Evolutionary conservation across 2,329 filamentous ascomycete genomes (phyloP), one percentile per base, ranked within the genome.

Genomic region (Diaporthe nobilis): DNA sequence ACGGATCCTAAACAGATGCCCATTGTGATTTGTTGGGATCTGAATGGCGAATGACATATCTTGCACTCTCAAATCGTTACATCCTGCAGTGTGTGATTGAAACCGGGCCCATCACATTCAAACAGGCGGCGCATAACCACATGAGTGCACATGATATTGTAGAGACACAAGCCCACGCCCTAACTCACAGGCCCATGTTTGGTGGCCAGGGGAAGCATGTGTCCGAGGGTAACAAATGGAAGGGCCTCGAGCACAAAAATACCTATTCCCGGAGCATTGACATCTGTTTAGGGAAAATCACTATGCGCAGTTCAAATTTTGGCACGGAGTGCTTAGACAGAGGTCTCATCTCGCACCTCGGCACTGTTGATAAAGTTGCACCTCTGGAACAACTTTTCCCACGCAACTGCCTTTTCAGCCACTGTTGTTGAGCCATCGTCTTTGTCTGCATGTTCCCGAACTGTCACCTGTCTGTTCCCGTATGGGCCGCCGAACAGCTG

Each of bases 351-450:
- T 3, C 71, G 61, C 34, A 65, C 71, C 20, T 65, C 22, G 2
- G 71, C 53, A 13, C 76, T 80, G 25, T 79, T 80, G 34, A 81
- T 80, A 31, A 79, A 81, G 17, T 73, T 76, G 55, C 80, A 81
- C 51, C 80, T 76, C 31, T 81, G 74, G 37, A 81, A 76, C 31
- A 81, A 10, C 31, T 67, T 80, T 76, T 81, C 79, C 79, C 78
- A 77, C 10, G 47, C 47, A 0, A 81, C 31, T 12, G 79, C 77
- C 42, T 60, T 34, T n/a, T 76, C 76, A 0, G 75, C 73, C 39
- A 72, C 77, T 12, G 70, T 75, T 17, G 77, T 1, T 8, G 22
- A 6, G 12, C 8, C n/a, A 20, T 42, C 49, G 1, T 15, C 42
- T 3, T 31, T 42, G n/a, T 6, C 20, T 37, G 12, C 0, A 9